A percentile compares a stretch with the other conserved stretches of the same genome.
Conservation (phyloP, 768 basidiomycete species). For the Flagelloscypha sp. region DNA sequence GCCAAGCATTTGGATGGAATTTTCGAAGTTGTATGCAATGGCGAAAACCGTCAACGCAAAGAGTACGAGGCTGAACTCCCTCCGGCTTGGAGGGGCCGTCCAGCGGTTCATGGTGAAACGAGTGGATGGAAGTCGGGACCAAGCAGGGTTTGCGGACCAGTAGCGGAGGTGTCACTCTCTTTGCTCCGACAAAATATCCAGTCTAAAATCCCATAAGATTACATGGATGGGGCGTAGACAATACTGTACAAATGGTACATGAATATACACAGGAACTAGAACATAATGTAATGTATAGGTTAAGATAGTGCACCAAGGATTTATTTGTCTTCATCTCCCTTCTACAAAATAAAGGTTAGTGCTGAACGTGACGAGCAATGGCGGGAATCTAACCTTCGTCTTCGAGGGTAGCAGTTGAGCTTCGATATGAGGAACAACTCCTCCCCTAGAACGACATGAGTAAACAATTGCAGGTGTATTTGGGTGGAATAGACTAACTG, state of each 20-base stretch:
- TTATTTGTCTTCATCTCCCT: background rate
- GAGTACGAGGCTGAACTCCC: slow-evolving; percentile 64
- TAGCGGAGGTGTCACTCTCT: too few species aligned
- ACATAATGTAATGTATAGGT: background rate
- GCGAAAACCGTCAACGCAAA: slow-evolving; percentile 59
- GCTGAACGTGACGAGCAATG: background rate
- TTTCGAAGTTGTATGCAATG: slow-evolving; percentile 67
- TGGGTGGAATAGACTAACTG: slow-evolving; percentile 4
- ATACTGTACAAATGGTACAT: background rate
- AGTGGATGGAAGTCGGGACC: too few species aligned
- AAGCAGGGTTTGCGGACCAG: too few species aligned
- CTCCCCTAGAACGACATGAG: slow-evolving; percentile 89
- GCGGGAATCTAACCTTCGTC: slow-evolving; percentile 6
- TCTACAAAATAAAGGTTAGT: background rate
- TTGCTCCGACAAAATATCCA: too few species aligned
- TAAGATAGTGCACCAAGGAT: background rate
- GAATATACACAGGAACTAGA: background rate
- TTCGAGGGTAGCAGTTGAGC: slow-evolving; percentile 36
- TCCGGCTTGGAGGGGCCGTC: slow-evolving; percentile 58
- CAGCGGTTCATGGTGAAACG: slow-evolving; percentile 41
- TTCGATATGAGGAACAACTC: slow-evolving; percentile 81
- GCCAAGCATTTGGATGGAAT: slow-evolving; percentile 46
- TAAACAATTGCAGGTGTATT: slow-evolving; percentile 63
- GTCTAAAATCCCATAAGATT: background rate
- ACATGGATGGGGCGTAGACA: background rate